Evolutionary conservation across 2,329 filamentous ascomycete genomes (phyloP), one percentile per base, ranked within the genome.

Genomic region (Ceratocystis harringtonii): DNA sequence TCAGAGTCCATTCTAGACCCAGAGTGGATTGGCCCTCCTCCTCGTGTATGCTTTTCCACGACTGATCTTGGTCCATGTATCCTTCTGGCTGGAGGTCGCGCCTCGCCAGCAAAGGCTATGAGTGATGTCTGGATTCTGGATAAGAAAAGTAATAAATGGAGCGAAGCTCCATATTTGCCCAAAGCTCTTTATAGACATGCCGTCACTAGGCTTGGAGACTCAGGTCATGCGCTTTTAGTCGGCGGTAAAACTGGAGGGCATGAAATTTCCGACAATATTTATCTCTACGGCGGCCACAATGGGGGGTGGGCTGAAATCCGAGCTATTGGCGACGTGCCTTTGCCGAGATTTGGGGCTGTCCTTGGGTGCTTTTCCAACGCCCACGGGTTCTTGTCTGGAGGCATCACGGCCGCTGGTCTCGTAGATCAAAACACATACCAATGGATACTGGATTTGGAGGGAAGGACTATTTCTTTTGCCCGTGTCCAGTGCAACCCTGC

Each of bases 41-140:
- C 73, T 62, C 76, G 86, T 57, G 86, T 92, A 79, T 94, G 89
- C 70, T 89, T 94, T 73, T 87, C 88, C 0, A 78, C 91, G 22
- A 92, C 88, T 22, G 78, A 84, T 61, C 72, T 95, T 4, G 80
- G 79, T 1, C 75, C 78, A 43, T 74, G 75, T 25, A 81, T 80
- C 67, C 74, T 96, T 10, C 77, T 96, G 60, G 80, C 83, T 36
- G 92, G 92, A 28, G 92, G 92, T 4, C 82, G 92, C 67, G 79
- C 81, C n/a, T 92, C 90, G 6, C 91, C 92, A 3, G 79, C 84
- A 12, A 80, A 79, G 36, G 84, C 84, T 1, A 77, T 90, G 52
- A 77, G 78, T 44, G 89, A 94, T 73, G 91, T 88, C 70, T 96
- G 90, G 90, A 70, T 91, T 1, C 83, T 86, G 68, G 78, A 81